phyloP scores from a whole-genome alignment of 345 rosid genomes.

The Noccaea bulbosa region DNA sequence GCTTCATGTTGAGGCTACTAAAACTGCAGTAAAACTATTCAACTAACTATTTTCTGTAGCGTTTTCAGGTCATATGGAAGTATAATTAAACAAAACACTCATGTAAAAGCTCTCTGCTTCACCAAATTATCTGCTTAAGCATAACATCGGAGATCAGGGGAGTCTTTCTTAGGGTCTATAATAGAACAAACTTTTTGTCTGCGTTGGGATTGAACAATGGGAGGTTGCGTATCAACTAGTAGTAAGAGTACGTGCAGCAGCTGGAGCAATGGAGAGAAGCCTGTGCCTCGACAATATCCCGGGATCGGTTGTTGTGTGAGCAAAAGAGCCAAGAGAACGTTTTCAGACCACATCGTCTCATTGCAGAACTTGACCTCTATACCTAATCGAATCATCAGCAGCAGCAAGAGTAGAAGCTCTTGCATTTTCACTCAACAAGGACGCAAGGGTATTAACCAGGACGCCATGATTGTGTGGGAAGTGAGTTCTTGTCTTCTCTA shows the following conservation, averaged over 20 bases:
- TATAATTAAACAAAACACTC: constrained; percentile 20
- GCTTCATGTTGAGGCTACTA: constrained; percentile 40
- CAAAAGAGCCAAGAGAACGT: constrained; percentile 59
- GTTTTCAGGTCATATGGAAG: constrained; percentile 44
- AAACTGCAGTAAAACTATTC: constrained; percentile 33
- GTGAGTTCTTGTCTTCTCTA: constrained; percentile 54
- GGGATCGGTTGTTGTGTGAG: constrained; percentile 64
- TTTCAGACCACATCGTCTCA: constrained; percentile 65
- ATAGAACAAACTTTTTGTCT: constrained; percentile 29
- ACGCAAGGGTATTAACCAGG: constrained; percentile 97
- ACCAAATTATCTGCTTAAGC: constrained; percentile 46
- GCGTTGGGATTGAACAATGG: constrained; percentile 61
- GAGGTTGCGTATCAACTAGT: constrained; percentile 90
- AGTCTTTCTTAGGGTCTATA: constrained; percentile 24
- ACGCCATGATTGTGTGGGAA: constrained; percentile 99
- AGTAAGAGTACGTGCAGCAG: constrained; percentile 84
- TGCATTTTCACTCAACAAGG: constrained; percentile 99
- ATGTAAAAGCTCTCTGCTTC: constrained; percentile 37
- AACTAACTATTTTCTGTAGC: constrained; percentile 46
- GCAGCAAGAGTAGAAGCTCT: constrained; percentile 84
- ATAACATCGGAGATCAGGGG: constrained; percentile 32
- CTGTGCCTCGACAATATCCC: constrained; percentile 47
- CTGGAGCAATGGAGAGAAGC: constrained; percentile 75
- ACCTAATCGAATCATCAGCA: constrained; percentile 75
- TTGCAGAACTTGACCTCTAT: constrained; percentile 68